phyloP scores from a whole-genome alignment of 2,329 filamentous ascomycete species.

The Nectriaceae sp. region DNA sequence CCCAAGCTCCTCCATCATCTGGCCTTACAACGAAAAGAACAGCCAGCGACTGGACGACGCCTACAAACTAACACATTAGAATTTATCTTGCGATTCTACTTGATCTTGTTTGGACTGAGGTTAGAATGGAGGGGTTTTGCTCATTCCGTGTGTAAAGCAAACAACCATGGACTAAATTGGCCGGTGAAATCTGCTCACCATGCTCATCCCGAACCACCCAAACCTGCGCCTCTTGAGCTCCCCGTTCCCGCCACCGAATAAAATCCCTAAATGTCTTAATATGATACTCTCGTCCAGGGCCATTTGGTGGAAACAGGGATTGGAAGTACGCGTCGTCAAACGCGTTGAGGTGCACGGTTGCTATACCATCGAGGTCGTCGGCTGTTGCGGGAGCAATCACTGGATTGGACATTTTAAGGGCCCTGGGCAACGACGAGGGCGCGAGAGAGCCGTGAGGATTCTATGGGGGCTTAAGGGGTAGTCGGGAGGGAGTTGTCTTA shows the following conservation, averaged over 20 bases:
- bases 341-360: conserved; percentile 11
- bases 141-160: too few relatives aligned
- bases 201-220: conserved; percentile 8
- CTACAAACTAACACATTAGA: too few relatives aligned
- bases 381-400: conserved; percentile 7
- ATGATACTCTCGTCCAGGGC: conserved; percentile 9
- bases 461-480: too few relatives aligned
- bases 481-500: too few relatives aligned
- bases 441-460: too few relatives aligned
- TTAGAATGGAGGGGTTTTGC: too few relatives aligned
- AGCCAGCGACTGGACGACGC: too few relatives aligned
- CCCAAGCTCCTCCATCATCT: not conserved
- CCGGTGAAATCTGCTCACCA: too few relatives aligned
- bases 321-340: conserved; percentile 15
- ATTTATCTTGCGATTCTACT: too few relatives aligned
- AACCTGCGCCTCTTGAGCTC: conserved; percentile 5
- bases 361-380: conserved; percentile 9
- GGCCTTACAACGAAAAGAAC: not conserved
- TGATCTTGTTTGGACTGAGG: too few relatives aligned
- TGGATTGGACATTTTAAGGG: not conserved
- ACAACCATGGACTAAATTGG: too few relatives aligned
- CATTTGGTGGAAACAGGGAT: conserved; percentile 6
- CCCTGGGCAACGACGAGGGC: too few relatives aligned
- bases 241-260: not conserved
- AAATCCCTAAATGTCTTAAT: not conserved